Evolutionary conservation across 225 moss, liverwort and hornwort species (phyloP).

Genomic region (Physcomitrellopsis africana): DNA sequence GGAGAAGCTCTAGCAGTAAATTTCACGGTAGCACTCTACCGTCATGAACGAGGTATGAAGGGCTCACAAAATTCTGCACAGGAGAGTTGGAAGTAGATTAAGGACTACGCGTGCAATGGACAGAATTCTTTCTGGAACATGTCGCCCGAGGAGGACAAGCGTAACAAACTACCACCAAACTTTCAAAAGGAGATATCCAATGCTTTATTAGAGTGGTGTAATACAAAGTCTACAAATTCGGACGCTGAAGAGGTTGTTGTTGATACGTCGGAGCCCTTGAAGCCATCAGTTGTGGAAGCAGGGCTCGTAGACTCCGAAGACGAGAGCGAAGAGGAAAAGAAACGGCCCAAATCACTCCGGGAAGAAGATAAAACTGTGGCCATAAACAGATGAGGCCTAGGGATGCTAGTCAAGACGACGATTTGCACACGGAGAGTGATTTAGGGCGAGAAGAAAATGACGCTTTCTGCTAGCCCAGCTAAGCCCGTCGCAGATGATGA

Average conservation of each 20-base stretch:
- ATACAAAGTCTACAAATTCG: constrained; percentile 34
- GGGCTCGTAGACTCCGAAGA: constrained; percentile 58
- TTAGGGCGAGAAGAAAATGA: no score
- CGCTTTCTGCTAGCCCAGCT: no score
- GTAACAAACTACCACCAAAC: constrained; percentile 49
- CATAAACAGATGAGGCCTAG: constrained; percentile 42
- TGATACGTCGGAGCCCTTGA: constrained; percentile 36
- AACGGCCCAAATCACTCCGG: constrained; percentile 43
- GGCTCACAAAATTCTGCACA: constrained; percentile 41
- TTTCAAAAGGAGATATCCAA: constrained; percentile 46
- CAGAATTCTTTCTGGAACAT: constrained; percentile 55
- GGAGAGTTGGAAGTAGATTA: constrained; percentile 54
- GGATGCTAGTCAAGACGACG: constrained; percentile 34
- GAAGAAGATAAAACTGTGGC: constrained; percentile 53
- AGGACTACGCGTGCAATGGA: constrained; percentile 36
- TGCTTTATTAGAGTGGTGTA: constrained; percentile 53
- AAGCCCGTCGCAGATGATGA: no score
- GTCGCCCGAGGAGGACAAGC: constrained; percentile 47
- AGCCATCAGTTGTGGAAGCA: constrained; percentile 38
- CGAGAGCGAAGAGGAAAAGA: constrained; percentile 46
- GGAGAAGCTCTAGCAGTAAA: no score
- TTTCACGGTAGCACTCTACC: constrained; percentile 17
- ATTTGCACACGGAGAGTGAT: no score
- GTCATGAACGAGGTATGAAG: constrained; percentile 40
- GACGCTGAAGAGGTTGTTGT: constrained; percentile 43